Base-by-base conservation (phyloP, 345 rosid species). In the Lumnitzera racemosa region DNA sequence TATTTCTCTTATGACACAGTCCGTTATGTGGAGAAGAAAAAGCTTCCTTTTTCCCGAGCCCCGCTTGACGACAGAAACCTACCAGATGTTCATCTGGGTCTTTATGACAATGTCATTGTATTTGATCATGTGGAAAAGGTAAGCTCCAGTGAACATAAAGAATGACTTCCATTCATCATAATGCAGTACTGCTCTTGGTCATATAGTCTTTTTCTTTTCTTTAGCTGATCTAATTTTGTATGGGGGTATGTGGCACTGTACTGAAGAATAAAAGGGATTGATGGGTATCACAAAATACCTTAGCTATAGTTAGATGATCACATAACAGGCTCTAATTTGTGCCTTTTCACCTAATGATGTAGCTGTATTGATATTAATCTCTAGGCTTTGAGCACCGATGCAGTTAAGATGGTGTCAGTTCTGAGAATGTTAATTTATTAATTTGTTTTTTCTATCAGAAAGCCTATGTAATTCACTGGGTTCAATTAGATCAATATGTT, bases 101-200 rank as follows among this genome's bases (percentile, higher is more conserved):
- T 89, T 47, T 92, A 92, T 66, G 88, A 80, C 48, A 88, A 92
- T 61, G 80, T 92, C 24, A 81, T 89, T 53, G 89, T 92, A 20
- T 92, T 92, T 78, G 97, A 92, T 76, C 97, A 87, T 11, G 83
- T 89, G 49, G 90, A 92, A 56, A 92, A 89, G 96, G 98, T 87
- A 74, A 8, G 50, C 68, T 27, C 48, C 15, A 16, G 14, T 43
- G 67, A 51, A 24, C 47, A 46, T 10, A 36, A 29, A 24, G 49
- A 20, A 24, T 24, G 9, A 60, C 27, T 36, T 36, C 7, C 43
- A 9, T 36, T 36, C 43, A 36, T 36, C 43, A 36, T 36, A 36
- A 36, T 36, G 43, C 36, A 3, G 36, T 6, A 3, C 36, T 29
- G 36, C 7, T 6, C 3, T 29, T 29, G 36, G 20, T 20, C 20